Evolutionary conservation across 192 early-diverging fungal species (phyloP), one percentile per base, ranked within the genome.

Genomic region (Podila clonocystis): DNA sequence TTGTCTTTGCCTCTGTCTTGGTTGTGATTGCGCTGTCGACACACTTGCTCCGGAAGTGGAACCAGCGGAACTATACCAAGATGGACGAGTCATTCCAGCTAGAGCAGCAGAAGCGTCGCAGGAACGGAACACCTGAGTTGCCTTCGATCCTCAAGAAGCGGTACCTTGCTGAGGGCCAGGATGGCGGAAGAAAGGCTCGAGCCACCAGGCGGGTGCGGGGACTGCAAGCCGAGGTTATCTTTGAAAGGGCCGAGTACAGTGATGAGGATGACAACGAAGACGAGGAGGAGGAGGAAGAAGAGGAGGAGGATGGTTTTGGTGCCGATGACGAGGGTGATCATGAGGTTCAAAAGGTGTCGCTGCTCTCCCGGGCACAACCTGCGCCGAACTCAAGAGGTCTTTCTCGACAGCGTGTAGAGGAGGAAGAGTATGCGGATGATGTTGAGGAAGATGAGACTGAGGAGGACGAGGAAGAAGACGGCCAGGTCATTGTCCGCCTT

Each of bases 121-220:
- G 45, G n/a, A 68, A 29, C 26, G 45, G 58, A 2, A 38, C 41
- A 6, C 65, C 72, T 17, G 66, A 45, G n/a, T 13, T 80, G 22
- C 77, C 77, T 5, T 80, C 77, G 20, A 80, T 80, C 17, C 28
- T 80, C 70, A 80, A 80, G 55, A 80, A 80, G 67, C 58, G 52
- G 24, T 62, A 73, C n/a, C 33, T 64, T 28, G 62, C 67, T 11
- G 68, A 58, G 31, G 48, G 65, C 24, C 57, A 65, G 2, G 38
- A 41, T 41, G 30, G 31, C 33, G 45, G 28, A 41, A 11, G 59
- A 20, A 26, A 12, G 9, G 3, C 13, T 6, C 9, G 33, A 9
- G 29, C 34, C 2, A n/a, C 58, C 9, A 49, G 29, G 2, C 52
- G 38, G 1, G 45, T 19, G 1, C 30, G 13, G 4, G 68, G 65